phyloP scores from a whole-genome alignment of 2,329 filamentous ascomycete species.

The Aureobasidium sp. region DNA sequence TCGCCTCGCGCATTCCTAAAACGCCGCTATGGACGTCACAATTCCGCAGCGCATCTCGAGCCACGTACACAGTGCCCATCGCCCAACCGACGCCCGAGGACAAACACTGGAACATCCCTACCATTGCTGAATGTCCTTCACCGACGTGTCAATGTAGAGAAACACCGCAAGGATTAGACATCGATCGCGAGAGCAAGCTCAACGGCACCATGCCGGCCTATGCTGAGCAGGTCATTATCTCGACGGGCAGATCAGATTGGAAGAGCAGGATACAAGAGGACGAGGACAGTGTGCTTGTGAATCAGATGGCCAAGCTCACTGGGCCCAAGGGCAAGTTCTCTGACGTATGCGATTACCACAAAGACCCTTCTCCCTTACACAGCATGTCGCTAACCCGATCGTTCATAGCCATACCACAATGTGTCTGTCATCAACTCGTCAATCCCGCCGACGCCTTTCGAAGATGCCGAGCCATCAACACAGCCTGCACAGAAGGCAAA shows the following conservation, averaged over 20 bases:
- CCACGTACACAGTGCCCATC: conserved; percentile 20
- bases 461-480: conserved; percentile 16
- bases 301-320: conserved; percentile 55
- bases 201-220: conserved; percentile 72
- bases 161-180: conserved; percentile 57
- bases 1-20: background rate
- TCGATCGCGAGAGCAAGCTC: conserved; percentile 62
- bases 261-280: conserved; percentile 77
- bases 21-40: background rate
- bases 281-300: conserved; percentile 49
- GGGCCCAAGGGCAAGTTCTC: conserved; percentile 34
- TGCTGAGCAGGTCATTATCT: conserved; percentile 73
- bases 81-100: conserved; percentile 16
- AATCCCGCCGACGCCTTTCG: conserved; percentile 46
- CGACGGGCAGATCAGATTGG: conserved; percentile 76
- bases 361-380: background rate
- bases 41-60: conserved; percentile 1
- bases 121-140: conserved; percentile 55
- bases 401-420: conserved; percentile 68
- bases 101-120: conserved; percentile 31
- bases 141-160: conserved; percentile 69
- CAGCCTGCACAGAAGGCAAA: background rate
- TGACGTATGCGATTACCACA: conserved; percentile 31
- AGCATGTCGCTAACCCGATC: conserved; percentile 15
- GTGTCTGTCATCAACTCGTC: conserved; percentile 69